A percentile compares a stretch with the other conserved stretches of the same genome.
These are phyloP conservation scores for Cyclocybe cylindracea DNA, from an alignment of 768 basidiomycete species.

Conservation along the genomic window DNA sequence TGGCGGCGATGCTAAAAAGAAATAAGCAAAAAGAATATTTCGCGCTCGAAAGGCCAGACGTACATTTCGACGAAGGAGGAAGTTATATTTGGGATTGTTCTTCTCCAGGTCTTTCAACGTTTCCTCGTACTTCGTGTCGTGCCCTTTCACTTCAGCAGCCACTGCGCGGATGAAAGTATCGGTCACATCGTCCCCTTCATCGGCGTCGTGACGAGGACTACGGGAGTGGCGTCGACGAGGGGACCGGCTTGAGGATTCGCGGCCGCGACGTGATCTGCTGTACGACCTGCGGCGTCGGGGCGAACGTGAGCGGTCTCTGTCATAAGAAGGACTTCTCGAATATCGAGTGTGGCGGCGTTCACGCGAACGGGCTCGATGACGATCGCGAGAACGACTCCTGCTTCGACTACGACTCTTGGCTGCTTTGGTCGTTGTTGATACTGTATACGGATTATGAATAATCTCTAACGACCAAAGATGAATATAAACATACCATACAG, in stretches of 20 bases:
- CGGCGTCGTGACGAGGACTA: constrained; percentile 49
- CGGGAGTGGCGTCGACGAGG: constrained; percentile 48
- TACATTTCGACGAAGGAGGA: constrained; percentile 64
- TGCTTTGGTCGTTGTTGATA: constrained; percentile 14
- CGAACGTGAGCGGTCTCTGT: constrained; percentile 44
- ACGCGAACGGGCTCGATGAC: constrained; percentile 38
- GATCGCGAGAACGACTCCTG: constrained; percentile 41
- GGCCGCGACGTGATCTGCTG: constrained; percentile 33
- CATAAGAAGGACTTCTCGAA: constrained; percentile 52
- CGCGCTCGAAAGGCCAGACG: constrained; percentile 21
- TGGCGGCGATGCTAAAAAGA: constrained; percentile 64
- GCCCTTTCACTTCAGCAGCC: constrained; percentile 80
- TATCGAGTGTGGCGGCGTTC: constrained; percentile 40
- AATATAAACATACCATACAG: constrained; percentile 64
- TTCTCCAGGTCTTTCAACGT: constrained; percentile 74
- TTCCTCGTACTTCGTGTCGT: constrained; percentile 76
- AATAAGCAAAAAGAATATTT: constrained; percentile 3
- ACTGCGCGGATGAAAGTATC: constrained; percentile 88
- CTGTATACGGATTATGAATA: constrained; percentile 9
- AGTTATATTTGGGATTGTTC: constrained; percentile 80
- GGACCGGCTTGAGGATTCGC: constrained; percentile 46
- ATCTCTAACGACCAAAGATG: background rate
- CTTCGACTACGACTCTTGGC: constrained; percentile 29
- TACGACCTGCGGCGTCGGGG: constrained; percentile 34
- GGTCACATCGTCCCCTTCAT: constrained; percentile 71